Base-by-base conservation (phyloP, 495 filamentous ascomycete genomes). In the Lasiosphaeria hispida region DNA sequence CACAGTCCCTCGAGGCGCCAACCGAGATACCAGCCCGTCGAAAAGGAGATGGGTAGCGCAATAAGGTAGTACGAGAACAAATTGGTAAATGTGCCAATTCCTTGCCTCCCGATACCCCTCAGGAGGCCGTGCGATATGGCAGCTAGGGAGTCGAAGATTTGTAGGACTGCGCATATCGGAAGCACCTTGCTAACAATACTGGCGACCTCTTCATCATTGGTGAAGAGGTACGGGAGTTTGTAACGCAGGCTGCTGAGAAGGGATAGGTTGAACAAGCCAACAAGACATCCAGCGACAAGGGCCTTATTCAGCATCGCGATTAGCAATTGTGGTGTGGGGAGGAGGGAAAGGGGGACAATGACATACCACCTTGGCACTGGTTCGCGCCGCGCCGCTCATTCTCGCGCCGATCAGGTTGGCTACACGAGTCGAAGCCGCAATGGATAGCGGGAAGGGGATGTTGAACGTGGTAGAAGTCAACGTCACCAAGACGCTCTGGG, bases 31-130 rank as follows among this genome's bases (percentile, higher is more conserved):
- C 91, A 92, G 0, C 81, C 84, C 0, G 83, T 82, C 4, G 82
- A 81, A 64, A 91, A 85, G 51, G 85, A 89, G 51, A 94, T 80
- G 0, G 90, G 90, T 75, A 95, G 81, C 0, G 87, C 90, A 49
- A 94, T 76, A 9, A 76, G 80, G 72, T 95, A 95, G 71, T 93
- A 95, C 35, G 84, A 85, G 60, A 89, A 83, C 0, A 95, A 63
- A 57, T 87, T 88, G 18, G 91, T 83, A 63, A 86, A 92, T 2
- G 88, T 87, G 3, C 90, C 90, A 36, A 95, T 78, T 50, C 87
- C 83, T 63, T 95, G 90, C 41, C 86, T 75, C 0, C 90, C 90
- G 18, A 90, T 77, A 7, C 90, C 90, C 14, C 90, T 78, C 15
- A 95, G 74, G 13, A 92, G 77, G 14, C 90, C 90, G 61, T 90